Evolutionary conservation across 495 filamentous ascomycete genomes (phyloP).

Genomic region (Usnea hakonensis): DNA sequence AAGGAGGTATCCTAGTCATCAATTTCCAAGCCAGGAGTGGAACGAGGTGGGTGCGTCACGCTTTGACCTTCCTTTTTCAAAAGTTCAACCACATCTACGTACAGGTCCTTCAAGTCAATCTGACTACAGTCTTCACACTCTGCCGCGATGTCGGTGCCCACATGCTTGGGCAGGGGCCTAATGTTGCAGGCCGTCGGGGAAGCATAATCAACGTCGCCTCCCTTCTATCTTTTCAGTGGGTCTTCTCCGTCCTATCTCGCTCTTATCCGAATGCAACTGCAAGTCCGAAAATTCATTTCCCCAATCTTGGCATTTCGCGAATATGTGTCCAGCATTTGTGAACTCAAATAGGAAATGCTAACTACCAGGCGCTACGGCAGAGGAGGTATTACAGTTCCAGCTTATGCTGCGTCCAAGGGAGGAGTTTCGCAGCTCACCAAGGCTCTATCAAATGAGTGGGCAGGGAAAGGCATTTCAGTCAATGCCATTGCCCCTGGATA

Average conservation of each 20-base stretch:
- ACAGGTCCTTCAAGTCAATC: slow-evolving; percentile 76
- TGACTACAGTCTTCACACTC: slow-evolving; percentile 72
- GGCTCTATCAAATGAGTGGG: slow-evolving; percentile 82
- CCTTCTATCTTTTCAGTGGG: slow-evolving; percentile 69
- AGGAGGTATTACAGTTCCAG: slow-evolving; percentile 82
- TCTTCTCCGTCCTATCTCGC: neutral
- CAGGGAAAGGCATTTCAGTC: slow-evolving; percentile 65
- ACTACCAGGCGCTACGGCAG: neutral
- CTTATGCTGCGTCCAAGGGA: slow-evolving; percentile 85
- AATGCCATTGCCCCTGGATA: slow-evolving; percentile 78
- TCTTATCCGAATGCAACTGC: neutral
- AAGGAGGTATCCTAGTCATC: slow-evolving; percentile 63
- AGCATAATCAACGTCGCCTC: slow-evolving; percentile 82
- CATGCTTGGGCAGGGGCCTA: slow-evolving; percentile 55
- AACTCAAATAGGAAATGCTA: neutral
- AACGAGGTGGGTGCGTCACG: slow-evolving; percentile 47
- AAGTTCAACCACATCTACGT: slow-evolving; percentile 6
- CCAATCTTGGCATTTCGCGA: too few species aligned
- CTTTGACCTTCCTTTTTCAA: neutral
- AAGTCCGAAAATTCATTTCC: neutral
- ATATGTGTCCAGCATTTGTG: neutral
- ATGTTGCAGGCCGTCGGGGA: slow-evolving; percentile 52
- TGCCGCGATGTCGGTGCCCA: slow-evolving; percentile 81
- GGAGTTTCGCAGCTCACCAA: slow-evolving; percentile 84
- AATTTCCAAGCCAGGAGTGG: slow-evolving; percentile 79